Evolutionary conservation across 345 rosid species (phyloP), one percentile per base, ranked within the genome.

Genomic region (Lagerstroemia speciosa): DNA sequence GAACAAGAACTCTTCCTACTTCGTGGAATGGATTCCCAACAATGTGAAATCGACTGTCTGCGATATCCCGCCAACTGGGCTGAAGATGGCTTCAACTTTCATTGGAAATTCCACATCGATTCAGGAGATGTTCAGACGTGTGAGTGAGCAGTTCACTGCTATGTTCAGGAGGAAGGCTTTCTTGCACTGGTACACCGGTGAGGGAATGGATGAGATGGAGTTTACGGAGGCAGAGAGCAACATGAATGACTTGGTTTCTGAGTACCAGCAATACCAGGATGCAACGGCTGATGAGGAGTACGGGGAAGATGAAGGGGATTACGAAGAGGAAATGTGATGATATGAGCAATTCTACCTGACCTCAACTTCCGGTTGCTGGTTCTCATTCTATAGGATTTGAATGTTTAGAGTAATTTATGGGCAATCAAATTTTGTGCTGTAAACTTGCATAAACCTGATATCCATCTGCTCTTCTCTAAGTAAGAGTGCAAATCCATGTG

Each of bases 261-360:
- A 88, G 80, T 88, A 88, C 60, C 93, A 88, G 78, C 90, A 88
- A 73, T 88, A 88, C 73, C 93, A 88, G 69, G 93, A 88, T 80
- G 93, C 93, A 34, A 84, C 89, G 0, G 90, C 93, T 29, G 93
- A 88, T 48, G 93, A 88, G 69, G 86, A 86, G 3, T 85, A 88
- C 53, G 93, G 83, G 16, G 86, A 85, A 31, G 84, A 84, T 45
- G 85, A 77, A 24, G 78, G 69, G 0, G 82, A 78, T 38, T 79
- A 77, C 17, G 80, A 73, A 65, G 80, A 81, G 50, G 88, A 78
- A 53, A 79, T 78, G 66, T 75, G 41, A 46, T 22, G 29, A 24
- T 29, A 36, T 31, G 31, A 15, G 36, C 70, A 69, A 69, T 45
- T 69, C 67, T 64, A 58, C 52, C 50, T 19, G 33, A 66, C 71